phyloP scores from a whole-genome alignment of 257 asterid species.

The Forsythia suspensa region DNA sequence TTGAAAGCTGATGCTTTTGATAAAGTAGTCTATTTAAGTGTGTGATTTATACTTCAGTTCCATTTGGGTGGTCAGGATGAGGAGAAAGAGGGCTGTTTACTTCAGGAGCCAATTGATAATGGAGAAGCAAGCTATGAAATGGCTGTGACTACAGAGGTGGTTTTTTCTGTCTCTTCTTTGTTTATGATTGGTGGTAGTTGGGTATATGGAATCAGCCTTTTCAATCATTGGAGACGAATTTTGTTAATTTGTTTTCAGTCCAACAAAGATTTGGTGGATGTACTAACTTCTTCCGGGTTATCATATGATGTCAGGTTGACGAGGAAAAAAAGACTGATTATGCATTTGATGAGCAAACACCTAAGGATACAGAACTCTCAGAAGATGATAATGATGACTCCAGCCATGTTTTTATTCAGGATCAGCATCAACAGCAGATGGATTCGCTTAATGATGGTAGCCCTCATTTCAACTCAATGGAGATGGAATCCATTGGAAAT shows the following conservation, averaged over 20 bases:
- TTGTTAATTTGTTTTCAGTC: neutral
- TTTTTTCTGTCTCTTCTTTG: conserved; percentile 13
- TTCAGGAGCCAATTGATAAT: conserved; percentile 43
- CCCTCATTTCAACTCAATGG: conserved; percentile 43
- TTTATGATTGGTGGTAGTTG: conserved; percentile 7
- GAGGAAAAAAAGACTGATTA: conserved; percentile 31
- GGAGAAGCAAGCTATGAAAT: conserved; percentile 38
- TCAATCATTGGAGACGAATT: neutral
- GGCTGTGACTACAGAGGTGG: conserved; percentile 49
- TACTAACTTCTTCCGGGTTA: conserved; percentile 12
- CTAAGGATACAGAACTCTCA: conserved; percentile 24
- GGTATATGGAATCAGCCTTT: neutral
- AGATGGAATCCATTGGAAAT: conserved; percentile 40
- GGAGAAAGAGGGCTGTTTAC: conserved; percentile 39
- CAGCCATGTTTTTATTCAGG: conserved; percentile 39
- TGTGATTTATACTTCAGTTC: conserved; percentile 12
- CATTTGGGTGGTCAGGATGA: conserved; percentile 44
- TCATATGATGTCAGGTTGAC: conserved; percentile 37
- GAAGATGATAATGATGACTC: conserved; percentile 40
- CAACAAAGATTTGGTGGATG: conserved; percentile 13
- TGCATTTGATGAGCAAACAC: conserved; percentile 32
- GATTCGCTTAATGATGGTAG: conserved; percentile 37
- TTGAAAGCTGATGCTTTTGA: conserved; percentile 1
- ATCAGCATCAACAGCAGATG: conserved; percentile 39
- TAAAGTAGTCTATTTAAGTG: conserved; percentile 9